Conservation (phyloP, 2,329 filamentous ascomycete genomes). For the Pseudogymnoascus verrucosus region DNA sequence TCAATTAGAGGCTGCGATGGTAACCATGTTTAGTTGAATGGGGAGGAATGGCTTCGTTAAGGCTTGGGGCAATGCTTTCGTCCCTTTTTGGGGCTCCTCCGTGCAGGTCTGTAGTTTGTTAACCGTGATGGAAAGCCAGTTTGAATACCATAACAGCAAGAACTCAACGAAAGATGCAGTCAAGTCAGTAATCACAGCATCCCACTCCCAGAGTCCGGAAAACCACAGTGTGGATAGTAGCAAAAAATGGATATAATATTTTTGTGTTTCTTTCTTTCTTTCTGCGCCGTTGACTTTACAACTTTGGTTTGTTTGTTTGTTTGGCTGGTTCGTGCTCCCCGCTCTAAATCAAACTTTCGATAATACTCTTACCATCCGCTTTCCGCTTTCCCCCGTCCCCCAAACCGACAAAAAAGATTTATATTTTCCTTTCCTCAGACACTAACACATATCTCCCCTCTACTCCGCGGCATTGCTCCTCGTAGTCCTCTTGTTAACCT, state of each 20-base stretch:
- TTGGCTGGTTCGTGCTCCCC: background rate
- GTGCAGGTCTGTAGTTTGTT: no score
- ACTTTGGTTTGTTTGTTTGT: background rate
- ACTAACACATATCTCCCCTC: background rate
- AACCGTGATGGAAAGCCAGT: no score
- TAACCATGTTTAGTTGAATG: no score
- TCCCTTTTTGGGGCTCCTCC: no score
- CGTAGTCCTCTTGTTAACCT: slow-evolving; percentile 11
- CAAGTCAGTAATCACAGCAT: background rate
- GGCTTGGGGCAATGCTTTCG: no score
- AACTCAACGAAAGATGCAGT: background rate
- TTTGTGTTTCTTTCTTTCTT: background rate
- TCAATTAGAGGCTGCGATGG: no score
- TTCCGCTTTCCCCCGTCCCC: background rate
- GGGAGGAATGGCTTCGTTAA: no score
- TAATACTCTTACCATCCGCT: background rate
- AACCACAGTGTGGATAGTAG: background rate
- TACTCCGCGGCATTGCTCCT: background rate
- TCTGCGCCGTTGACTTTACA: background rate
- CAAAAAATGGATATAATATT: background rate
- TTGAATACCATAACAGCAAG: no score
- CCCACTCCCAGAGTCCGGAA: background rate
- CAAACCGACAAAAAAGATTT: background rate
- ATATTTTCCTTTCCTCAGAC: background rate
- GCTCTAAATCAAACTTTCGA: slow-evolving; percentile 2